These are phyloP conservation scores for Thraustochytrium striatum DNA, from an alignment of 352 stramenopile genomes.

Conservation along the genomic window DNA sequence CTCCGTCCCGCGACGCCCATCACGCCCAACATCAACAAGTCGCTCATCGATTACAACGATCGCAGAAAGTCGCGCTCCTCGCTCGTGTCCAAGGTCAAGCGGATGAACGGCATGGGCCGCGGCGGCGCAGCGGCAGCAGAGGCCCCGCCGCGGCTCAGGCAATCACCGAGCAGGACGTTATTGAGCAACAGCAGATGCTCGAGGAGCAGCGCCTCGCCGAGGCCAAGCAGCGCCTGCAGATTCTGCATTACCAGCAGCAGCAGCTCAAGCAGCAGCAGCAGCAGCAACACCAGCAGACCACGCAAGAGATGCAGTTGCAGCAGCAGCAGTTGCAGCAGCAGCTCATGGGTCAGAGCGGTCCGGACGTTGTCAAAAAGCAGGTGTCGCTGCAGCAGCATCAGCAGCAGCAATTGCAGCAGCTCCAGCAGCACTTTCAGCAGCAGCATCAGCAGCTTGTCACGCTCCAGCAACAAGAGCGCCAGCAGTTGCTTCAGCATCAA, in stretches of 20 bases:
- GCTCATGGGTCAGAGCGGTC: too few relatives aligned
- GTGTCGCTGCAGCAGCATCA: constrained; percentile 7
- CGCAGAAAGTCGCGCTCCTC: constrained; percentile 14
- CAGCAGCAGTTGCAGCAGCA: constrained; percentile 6
- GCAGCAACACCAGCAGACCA: background rate
- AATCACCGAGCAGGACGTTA: background rate
- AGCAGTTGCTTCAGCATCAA: background rate
- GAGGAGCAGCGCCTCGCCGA: background rate
- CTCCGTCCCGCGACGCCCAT: constrained; percentile 47
- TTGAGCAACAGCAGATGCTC: background rate
- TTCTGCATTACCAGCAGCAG: background rate
- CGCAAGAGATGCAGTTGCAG: background rate
- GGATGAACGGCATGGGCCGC: constrained; percentile 24
- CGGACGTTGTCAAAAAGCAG: background rate
- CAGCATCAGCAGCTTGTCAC: background rate
- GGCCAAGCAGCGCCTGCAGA: background rate
- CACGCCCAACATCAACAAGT: constrained; percentile 44
- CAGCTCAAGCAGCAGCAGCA: background rate
- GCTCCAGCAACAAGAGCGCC: constrained; percentile 4
- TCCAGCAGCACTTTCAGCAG: constrained; percentile 26
- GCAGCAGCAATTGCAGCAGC: constrained; percentile 4
- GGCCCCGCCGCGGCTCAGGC: background rate
- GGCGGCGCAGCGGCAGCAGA: background rate
- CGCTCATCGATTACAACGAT: constrained; percentile 37
- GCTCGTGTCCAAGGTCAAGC: constrained; percentile 6